Evolutionary conservation across 1,139 yeast genomes (phyloP).

Genomic region (Zygoascus hellenicus): DNA sequence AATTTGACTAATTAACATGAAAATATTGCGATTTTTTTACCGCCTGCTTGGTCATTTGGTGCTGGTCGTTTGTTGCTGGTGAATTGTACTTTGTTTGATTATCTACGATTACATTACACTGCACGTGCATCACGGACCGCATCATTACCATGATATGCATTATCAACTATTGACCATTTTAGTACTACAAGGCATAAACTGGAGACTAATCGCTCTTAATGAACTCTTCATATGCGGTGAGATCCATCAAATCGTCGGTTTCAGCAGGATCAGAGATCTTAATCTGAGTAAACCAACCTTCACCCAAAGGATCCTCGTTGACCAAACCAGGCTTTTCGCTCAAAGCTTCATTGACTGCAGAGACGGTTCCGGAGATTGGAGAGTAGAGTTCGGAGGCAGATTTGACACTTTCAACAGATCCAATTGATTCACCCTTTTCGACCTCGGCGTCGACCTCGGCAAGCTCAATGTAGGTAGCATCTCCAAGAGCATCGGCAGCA

Average conservation of each 20-base stretch:
- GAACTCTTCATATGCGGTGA: conserved; percentile 59
- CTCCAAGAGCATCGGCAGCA: conserved; percentile 98
- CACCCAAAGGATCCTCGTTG: conserved; percentile 86
- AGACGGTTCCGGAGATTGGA: conserved; percentile 74
- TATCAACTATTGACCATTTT: no score
- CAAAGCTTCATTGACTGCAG: conserved; percentile 63
- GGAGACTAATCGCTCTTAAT: conserved; percentile 37
- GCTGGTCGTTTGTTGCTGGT: no score
- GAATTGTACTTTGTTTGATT: no score
- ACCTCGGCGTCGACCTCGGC: conserved; percentile 69
- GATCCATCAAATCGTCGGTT: conserved; percentile 42
- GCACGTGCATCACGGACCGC: no score
- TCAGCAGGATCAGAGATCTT: conserved; percentile 44
- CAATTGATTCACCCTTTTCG: conserved; percentile 74
- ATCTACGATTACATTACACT: no score
- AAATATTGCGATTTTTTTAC: no score
- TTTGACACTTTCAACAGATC: conserved; percentile 92
- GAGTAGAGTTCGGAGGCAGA: conserved; percentile 89
- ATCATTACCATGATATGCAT: no score
- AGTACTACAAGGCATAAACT: no score
- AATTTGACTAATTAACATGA: no score
- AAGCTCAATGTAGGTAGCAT: conserved; percentile 88
- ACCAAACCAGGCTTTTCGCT: conserved; percentile 70
- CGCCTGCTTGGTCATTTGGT: no score
- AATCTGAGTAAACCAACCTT: conserved; percentile 87